Evolutionary conservation across 192 early-diverging fungal genomes (phyloP).

Genomic region (Podila minutissima): DNA sequence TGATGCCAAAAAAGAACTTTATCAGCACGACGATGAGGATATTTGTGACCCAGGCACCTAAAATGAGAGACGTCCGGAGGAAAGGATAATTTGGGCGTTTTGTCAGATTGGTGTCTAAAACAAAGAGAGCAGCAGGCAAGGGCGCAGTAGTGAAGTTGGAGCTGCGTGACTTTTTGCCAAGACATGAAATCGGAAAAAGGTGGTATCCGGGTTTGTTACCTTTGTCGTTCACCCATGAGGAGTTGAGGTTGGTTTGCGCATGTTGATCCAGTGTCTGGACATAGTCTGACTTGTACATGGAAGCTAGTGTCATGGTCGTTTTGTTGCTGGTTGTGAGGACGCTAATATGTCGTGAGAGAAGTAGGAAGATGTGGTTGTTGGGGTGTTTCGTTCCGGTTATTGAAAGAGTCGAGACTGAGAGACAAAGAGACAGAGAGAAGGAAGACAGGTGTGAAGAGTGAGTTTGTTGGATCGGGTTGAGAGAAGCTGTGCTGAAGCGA

Average conservation of each 20-base stretch:
- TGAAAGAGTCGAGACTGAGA: too few relatives aligned
- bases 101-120: too few relatives aligned
- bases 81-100: too few relatives aligned
- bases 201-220: slow-evolving; percentile 16
- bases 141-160: too few relatives aligned
- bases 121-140: too few relatives aligned
- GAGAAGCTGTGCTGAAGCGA: too few relatives aligned
- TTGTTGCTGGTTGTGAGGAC: too few relatives aligned
- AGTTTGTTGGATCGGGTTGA: too few relatives aligned
- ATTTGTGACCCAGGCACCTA: slow-evolving; percentile 94
- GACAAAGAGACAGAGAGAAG: too few relatives aligned
- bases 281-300: slow-evolving; percentile 51
- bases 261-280: slow-evolving; percentile 58
- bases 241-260: slow-evolving; percentile 64
- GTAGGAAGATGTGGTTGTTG: not conserved
- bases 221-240: slow-evolving; percentile 69
- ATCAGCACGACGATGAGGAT: slow-evolving; percentile 80
- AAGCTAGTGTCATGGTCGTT: slow-evolving; percentile 40
- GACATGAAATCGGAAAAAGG: not conserved
- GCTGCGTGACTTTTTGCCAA: too few relatives aligned
- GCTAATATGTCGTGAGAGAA: not conserved
- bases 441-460: too few relatives aligned
- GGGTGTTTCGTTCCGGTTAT: not conserved
- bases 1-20: slow-evolving; percentile 80
- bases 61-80: too few relatives aligned